Conservation (phyloP, 495 filamentous ascomycete species). For the Penicillium antarcticum region DNA sequence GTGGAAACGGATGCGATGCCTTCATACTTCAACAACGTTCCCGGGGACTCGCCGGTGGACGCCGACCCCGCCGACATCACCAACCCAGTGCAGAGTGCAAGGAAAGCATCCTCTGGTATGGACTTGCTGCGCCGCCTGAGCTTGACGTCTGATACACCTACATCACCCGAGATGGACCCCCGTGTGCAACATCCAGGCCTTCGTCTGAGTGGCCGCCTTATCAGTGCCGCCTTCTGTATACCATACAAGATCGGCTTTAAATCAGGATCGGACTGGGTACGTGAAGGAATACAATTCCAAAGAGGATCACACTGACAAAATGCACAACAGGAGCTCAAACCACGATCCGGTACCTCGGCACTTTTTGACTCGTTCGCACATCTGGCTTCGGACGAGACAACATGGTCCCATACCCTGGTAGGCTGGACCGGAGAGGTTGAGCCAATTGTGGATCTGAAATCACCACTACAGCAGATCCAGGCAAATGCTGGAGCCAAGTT, state of each 20-base stretch:
- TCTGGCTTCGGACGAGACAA: conserved; percentile 68
- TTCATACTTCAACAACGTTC: conserved; percentile 30
- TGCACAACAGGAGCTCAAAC: conserved; percentile 43
- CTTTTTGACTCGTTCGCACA: conserved; percentile 85
- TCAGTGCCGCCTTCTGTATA: conserved; percentile 82
- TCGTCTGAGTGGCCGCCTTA: conserved; percentile 73
- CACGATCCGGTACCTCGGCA: conserved; percentile 80
- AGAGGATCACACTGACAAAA: background rate
- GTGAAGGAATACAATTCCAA: conserved; percentile 11
- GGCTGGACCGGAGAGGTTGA: conserved; percentile 93
- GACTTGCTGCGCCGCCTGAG: conserved; percentile 66
- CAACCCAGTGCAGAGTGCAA: conserved; percentile 43
- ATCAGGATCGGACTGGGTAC: conserved; percentile 72
- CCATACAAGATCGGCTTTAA: conserved; percentile 70
- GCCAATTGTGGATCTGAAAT: conserved; percentile 35
- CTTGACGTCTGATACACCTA: conserved; percentile 36
- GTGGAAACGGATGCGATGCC: conserved; percentile 22
- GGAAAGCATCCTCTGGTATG: conserved; percentile 51
- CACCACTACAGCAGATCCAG: conserved; percentile 32
- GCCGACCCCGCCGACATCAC: conserved; percentile 17
- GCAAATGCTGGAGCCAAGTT: conserved; percentile 26
- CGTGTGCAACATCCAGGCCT: conserved; percentile 63
- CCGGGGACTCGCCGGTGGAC: conserved; percentile 23
- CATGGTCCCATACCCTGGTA: conserved; percentile 84
- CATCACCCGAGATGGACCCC: conserved; percentile 54